Conservation (phyloP, 78 protist species). For the Guillardia theta region DNA sequence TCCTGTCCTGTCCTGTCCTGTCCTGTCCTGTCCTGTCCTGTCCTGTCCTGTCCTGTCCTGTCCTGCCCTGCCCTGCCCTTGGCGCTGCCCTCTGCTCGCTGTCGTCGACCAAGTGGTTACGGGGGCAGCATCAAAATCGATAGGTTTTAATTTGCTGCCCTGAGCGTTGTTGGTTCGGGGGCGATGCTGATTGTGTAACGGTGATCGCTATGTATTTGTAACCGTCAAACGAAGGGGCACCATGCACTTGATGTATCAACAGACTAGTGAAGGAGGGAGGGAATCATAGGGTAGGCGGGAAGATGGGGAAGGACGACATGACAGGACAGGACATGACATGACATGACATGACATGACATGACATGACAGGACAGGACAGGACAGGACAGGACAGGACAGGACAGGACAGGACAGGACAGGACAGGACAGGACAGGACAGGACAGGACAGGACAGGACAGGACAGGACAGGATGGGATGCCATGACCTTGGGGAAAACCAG, state of each 20-base stretch:
- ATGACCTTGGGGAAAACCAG: no score
- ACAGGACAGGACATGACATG: background rate
- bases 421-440: background rate
- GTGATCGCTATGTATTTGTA: no score
- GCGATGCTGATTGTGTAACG: no score
- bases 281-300: background rate
- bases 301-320: background rate
- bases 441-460: background rate
- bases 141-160: background rate
- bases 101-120: background rate
- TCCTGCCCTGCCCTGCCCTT: background rate
- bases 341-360: background rate
- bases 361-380: background rate
- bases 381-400: background rate
- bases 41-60: background rate
- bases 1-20: background rate
- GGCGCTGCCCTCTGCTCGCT: background rate
- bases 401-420: background rate
- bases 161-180: no score
- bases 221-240: no score
- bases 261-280: background rate
- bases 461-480: background rate
- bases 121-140: background rate
- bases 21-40: background rate
- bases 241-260: background rate